Evolutionary conservation across 208 protist species (phyloP).

Genomic region (Entamoeba moshkovskii): DNA sequence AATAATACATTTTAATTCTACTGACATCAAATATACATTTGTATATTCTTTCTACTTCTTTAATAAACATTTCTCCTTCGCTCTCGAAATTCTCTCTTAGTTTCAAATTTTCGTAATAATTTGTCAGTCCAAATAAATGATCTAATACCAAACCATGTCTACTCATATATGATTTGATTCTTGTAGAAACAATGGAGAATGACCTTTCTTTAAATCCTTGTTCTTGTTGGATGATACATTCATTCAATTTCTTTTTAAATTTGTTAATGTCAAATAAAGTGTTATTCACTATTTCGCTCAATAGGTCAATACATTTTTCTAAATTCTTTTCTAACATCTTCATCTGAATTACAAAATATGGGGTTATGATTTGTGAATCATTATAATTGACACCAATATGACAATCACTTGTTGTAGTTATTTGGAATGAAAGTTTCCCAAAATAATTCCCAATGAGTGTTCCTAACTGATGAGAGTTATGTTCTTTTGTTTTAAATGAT

Average conservation of each 20-base stretch:
- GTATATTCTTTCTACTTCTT: neutral
- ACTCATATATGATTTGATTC: neutral
- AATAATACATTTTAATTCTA: neutral
- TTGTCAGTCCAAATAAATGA: neutral
- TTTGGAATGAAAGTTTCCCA: neutral
- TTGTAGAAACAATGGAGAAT: neutral
- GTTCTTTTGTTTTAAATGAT: neutral
- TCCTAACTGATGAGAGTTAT: neutral
- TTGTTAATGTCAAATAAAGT: neutral
- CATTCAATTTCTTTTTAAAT: neutral
- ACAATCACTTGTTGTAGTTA: neutral
- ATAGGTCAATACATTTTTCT: neutral
- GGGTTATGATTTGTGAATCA: neutral
- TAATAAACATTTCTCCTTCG: neutral
- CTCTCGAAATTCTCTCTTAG: neutral
- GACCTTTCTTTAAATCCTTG: neutral
- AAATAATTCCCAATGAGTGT: neutral
- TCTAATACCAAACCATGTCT: neutral
- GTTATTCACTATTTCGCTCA: neutral
- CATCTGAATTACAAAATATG: neutral
- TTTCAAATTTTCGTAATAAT: neutral
- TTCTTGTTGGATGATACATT: neutral
- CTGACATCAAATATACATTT: neutral
- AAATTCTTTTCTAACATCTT: neutral
- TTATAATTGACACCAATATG: neutral